Evolutionary conservation across 169 alveolate genomes (phyloP).

Genomic region (Perkinsus olseni): DNA sequence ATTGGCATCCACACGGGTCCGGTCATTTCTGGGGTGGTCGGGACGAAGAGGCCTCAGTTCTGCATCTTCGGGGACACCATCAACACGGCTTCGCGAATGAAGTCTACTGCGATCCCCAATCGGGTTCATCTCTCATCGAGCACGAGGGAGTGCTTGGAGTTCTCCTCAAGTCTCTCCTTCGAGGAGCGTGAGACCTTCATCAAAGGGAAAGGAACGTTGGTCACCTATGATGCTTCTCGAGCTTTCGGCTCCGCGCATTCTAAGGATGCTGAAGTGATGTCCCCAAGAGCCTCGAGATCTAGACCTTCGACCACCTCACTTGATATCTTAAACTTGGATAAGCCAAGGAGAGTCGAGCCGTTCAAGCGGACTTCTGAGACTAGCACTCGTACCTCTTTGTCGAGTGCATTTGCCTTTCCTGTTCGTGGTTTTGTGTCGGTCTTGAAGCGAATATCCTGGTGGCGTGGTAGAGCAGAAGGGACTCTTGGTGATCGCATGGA

Average conservation of each 20-base stretch:
- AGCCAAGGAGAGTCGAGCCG: neutral
- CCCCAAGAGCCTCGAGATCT: neutral
- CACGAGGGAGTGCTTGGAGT: slow-evolving; percentile 42
- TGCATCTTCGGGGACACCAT: slow-evolving; percentile 95
- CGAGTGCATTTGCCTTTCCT: neutral
- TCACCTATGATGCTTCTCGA: slow-evolving; percentile 46
- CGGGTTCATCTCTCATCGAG: slow-evolving; percentile 59
- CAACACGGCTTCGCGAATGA: slow-evolving; percentile 94
- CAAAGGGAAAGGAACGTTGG: slow-evolving; percentile 74
- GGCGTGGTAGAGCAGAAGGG: no score
- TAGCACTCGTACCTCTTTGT: neutral
- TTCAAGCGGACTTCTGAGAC: neutral
- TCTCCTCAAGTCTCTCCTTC: slow-evolving; percentile 17
- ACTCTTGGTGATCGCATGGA: neutral
- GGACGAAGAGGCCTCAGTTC: slow-evolving; percentile 95
- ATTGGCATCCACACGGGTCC: slow-evolving; percentile 93
- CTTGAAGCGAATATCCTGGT: neutral
- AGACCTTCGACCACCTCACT: neutral
- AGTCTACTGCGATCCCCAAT: slow-evolving; percentile 64
- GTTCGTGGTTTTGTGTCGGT: neutral
- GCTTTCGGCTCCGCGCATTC: neutral
- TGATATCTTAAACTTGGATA: neutral
- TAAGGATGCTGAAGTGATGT: neutral
- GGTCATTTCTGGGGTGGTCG: slow-evolving; percentile 94
- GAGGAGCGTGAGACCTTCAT: slow-evolving; percentile 54